Evolutionary conservation across 176 grass and related monocot genomes (phyloP), one percentile per base, ranked within the genome.

Genomic region (Coix lacrymajobi): DNA sequence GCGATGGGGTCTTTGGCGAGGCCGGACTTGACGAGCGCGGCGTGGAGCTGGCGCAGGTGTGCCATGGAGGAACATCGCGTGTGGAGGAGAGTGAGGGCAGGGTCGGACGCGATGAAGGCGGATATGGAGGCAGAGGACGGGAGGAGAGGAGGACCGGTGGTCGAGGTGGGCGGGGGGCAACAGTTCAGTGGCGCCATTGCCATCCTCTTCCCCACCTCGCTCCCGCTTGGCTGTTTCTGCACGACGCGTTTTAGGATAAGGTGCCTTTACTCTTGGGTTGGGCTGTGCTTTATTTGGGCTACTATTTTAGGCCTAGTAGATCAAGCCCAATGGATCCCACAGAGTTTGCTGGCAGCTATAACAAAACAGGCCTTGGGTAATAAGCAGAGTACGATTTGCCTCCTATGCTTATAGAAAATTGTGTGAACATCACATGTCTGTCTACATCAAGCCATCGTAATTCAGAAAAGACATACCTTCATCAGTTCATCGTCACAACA

Each of bases 31-130:
- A 97, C 84, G 60, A 94, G 87, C 68, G 86, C 85, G 24, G 75
- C 84, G 66, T 94, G 94, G 91, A 94, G 87, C 87, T 92, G 89
- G 36, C 74, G 89, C 75, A 94, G 89, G 82, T 92, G 87, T 2
- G 65, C 36, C 91, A 90, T 94, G 82, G 65, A 74, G 43, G 79
- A 20, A 76, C 91, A 93, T 87, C 82, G 79, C 68, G 89, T 93
- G 69, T 93, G 91, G n/a, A 97, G 78, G 28, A 90, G 77, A 52
- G 82, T 87, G 40, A 92, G 87, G 4, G 62, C 51, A 14, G 75
- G 69, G 79, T 94, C 85, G 25, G 79, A 81, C 10, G 79, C 78
- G 63, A 97, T 87, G 82, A 94, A 94, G 30, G 81, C 20, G 62
- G 81, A 88, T 37, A 92, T 92, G 51, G 88, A 86, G 8, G 78